Percentiles rank a stretch among this genome's conserved stretches.
phyloP scores from a whole-genome alignment of 148 eudicot species.

The Pharnaceum exiguum region DNA sequence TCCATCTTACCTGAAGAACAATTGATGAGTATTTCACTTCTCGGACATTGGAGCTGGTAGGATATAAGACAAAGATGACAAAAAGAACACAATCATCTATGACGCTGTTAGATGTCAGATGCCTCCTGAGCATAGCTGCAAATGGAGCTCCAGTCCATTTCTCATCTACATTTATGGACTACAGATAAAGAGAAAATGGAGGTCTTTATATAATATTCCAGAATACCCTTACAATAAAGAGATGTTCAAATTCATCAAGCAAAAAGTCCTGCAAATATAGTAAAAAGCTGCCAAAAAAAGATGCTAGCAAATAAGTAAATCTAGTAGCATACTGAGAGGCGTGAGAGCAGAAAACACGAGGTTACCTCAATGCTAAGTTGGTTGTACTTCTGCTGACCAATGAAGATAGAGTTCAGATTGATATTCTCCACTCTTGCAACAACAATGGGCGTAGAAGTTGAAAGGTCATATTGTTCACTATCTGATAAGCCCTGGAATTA shows the following conservation, averaged over 20 bases:
- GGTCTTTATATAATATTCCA: not conserved
- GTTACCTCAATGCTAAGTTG: conserved; percentile 70
- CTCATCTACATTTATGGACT: conserved; percentile 75
- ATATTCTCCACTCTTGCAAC: conserved; percentile 56
- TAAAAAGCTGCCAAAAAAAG: not conserved
- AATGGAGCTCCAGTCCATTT: conserved; percentile 96
- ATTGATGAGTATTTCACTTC: conserved; percentile 77
- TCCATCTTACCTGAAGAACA: conserved; percentile 66
- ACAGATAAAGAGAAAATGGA: conserved; percentile 13
- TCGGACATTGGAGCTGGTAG: conserved; percentile 54
- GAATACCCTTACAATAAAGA: not conserved
- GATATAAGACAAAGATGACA: conserved; percentile 48
- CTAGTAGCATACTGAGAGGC: not conserved
- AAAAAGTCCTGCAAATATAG: not conserved
- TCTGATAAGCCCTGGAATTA: conserved; percentile 26
- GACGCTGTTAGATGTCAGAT: conserved; percentile 40
- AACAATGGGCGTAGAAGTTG: conserved; percentile 43
- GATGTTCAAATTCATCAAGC: not conserved
- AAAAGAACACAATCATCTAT: conserved; percentile 44
- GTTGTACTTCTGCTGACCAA: conserved; percentile 53
- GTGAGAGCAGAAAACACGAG: not conserved
- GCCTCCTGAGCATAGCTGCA: conserved; percentile 84
- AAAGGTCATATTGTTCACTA: conserved; percentile 36
- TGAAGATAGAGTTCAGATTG: conserved; percentile 54
- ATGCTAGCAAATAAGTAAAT: not conserved